Conservation (phyloP, 2,329 filamentous ascomycete genomes). For the Neurospora sp. region DNA sequence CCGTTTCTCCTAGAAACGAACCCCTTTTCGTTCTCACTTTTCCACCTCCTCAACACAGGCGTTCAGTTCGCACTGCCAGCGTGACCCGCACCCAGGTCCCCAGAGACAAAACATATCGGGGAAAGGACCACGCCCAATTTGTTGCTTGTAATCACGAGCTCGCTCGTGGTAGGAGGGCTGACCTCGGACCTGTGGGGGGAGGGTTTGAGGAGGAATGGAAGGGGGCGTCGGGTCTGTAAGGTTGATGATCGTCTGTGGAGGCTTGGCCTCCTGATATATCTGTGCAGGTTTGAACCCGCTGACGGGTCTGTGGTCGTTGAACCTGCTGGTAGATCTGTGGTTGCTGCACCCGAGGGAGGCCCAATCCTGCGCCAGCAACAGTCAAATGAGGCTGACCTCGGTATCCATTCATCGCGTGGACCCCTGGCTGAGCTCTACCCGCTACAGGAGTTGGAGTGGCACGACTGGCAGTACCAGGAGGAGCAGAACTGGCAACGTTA, state of each 20-base stretch:
- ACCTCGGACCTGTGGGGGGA: too few species aligned
- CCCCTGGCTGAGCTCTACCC: constrained; percentile 12
- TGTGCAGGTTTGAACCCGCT: too few species aligned
- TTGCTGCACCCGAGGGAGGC: neutral
- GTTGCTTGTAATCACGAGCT: too few species aligned
- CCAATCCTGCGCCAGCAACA: constrained; percentile 21
- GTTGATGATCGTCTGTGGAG: too few species aligned
- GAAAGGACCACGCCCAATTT: neutral
- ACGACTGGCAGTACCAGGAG: constrained; percentile 13
- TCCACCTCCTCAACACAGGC: neutral
- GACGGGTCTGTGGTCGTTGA: too few species aligned
- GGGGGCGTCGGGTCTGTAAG: too few species aligned
- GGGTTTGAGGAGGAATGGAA: too few species aligned
- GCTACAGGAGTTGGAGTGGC: constrained; percentile 12
- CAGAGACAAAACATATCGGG: neutral
- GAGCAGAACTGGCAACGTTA: too few species aligned
- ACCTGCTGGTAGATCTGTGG: too few species aligned
- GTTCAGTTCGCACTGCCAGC: neutral
- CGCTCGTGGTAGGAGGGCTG: too few species aligned
- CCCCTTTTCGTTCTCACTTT: neutral
- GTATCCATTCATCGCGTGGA: constrained; percentile 16
- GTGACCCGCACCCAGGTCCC: neutral
- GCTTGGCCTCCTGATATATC: too few species aligned
- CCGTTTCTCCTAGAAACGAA: neutral
- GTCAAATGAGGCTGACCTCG: constrained; percentile 13